Percentiles rank a stretch among this genome's conserved stretches.
Evolutionary conservation across 345 rosid species (phyloP).

Genomic region (Eucalyptus pauciflora): DNA sequence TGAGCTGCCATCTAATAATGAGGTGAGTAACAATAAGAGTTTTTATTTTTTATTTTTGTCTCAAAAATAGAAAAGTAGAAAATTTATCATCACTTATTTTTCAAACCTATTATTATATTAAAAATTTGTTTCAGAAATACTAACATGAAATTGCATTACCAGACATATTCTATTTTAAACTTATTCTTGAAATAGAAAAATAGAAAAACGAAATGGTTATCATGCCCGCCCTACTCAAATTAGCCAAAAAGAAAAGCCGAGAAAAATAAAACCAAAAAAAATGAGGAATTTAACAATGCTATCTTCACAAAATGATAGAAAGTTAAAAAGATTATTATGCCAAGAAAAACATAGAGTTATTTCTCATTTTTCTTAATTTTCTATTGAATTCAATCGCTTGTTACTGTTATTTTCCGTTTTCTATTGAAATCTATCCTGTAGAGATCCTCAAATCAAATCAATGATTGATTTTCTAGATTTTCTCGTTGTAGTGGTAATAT

Average conservation of each 20-base stretch:
- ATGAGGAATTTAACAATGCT: not conserved
- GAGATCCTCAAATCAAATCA: not conserved
- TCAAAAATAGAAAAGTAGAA: too few relatives aligned
- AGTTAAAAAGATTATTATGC: not conserved
- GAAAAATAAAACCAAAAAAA: not conserved
- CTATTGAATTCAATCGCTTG: not conserved
- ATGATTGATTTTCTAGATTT: not conserved
- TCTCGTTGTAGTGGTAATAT: not conserved
- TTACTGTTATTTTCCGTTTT: not conserved
- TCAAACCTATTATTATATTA: too few relatives aligned
- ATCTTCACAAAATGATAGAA: not conserved
- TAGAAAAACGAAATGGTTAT: too few relatives aligned
- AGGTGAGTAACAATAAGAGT: accelerated
- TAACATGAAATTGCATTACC: too few relatives aligned
- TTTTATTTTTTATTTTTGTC: too few relatives aligned
- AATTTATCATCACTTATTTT: accelerated
- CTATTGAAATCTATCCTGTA: not conserved
- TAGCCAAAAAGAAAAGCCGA: not conserved
- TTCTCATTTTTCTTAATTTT: not conserved
- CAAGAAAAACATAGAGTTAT: not conserved
- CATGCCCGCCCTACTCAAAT: not conserved
- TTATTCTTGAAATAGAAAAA: too few relatives aligned
- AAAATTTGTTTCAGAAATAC: too few relatives aligned
- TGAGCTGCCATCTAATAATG: accelerated
- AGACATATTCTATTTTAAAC: accelerated